phyloP scores from a whole-genome alignment of 176 grass and related monocot genomes.

The Cenchrus fungigraminus region DNA sequence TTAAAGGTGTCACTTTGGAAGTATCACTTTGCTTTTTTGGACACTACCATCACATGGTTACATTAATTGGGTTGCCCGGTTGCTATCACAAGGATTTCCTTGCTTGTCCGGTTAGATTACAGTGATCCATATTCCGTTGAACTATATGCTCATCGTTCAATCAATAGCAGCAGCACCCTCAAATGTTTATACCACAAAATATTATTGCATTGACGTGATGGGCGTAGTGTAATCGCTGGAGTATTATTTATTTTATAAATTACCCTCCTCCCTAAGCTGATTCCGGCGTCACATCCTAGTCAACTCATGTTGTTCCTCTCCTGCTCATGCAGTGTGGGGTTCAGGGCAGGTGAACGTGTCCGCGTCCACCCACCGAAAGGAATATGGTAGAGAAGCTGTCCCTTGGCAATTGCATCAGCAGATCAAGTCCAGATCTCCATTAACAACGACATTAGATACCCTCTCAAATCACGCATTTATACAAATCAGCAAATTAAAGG shows the following conservation, averaged over 20 bases:
- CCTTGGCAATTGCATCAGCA: conserved; percentile 22
- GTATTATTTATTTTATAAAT: background rate
- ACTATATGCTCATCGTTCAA: background rate
- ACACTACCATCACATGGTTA: too few relatives aligned
- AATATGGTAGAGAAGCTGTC: background rate
- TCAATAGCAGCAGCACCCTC: background rate
- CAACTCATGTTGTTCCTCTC: background rate
- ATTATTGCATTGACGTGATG: background rate
- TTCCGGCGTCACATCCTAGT: background rate
- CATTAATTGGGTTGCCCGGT: background rate
- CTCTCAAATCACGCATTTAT: conserved; percentile 39
- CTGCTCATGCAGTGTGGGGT: conserved; percentile 6
- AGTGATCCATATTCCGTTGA: background rate
- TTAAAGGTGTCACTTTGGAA: too few relatives aligned
- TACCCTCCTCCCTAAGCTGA: background rate
- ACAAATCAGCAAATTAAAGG: conserved; percentile 29
- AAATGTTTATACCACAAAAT: background rate
- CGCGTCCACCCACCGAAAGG: conserved; percentile 12
- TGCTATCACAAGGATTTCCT: background rate
- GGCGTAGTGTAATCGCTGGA: background rate
- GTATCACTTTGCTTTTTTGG: too few relatives aligned
- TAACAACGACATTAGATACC: conserved; percentile 47
- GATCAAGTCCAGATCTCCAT: conserved; percentile 39
- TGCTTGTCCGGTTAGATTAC: background rate
- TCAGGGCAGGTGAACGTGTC: conserved; percentile 30